Evolutionary conservation across 2,329 filamentous ascomycete species (phyloP).

Genomic region (Aspergillus glaucus): DNA sequence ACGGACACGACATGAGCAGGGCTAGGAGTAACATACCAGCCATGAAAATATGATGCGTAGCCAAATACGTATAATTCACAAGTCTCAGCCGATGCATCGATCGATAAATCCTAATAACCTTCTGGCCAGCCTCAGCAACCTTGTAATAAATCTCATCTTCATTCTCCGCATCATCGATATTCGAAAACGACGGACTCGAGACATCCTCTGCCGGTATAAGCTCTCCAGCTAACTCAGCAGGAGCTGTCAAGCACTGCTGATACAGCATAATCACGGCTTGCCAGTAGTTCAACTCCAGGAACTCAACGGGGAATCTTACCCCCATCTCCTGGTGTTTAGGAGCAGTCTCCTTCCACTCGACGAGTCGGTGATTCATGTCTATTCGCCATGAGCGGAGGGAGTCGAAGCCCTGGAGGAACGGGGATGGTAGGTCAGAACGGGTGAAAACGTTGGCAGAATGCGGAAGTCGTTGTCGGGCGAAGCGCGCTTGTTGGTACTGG

Average conservation of each 20-base stretch:
- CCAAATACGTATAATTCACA: conserved; percentile 93
- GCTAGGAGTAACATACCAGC: conserved; percentile 55
- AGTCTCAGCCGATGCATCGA: conserved; percentile 81
- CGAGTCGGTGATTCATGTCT: conserved; percentile 76
- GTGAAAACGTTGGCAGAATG: conserved; percentile 65
- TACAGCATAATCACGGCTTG: conserved; percentile 95
- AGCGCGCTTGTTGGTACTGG: conserved; percentile 83
- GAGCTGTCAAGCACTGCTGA: conserved; percentile 80
- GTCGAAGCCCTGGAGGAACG: conserved; percentile 75
- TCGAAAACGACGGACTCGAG: conserved; percentile 47
- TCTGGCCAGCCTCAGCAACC: conserved; percentile 90
- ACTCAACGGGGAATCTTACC: conserved; percentile 82
- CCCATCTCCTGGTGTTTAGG: conserved; percentile 74
- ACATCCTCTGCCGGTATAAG: conserved; percentile 55
- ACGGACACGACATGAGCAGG: not conserved
- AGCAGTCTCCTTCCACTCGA: conserved; percentile 78
- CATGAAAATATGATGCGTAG: conserved; percentile 96
- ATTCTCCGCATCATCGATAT: conserved; percentile 52
- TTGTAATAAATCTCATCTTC: conserved; percentile 91
- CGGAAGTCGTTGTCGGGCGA: conserved; percentile 61
- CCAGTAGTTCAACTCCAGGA: conserved; percentile 95
- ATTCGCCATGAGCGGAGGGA: conserved; percentile 84
- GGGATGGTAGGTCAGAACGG: conserved; percentile 71
- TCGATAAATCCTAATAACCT: conserved; percentile 82
- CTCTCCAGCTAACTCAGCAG: conserved; percentile 76